Evolutionary conservation across 805 yeast species (phyloP).

Genomic region (Wickerhamia fluorescens): DNA sequence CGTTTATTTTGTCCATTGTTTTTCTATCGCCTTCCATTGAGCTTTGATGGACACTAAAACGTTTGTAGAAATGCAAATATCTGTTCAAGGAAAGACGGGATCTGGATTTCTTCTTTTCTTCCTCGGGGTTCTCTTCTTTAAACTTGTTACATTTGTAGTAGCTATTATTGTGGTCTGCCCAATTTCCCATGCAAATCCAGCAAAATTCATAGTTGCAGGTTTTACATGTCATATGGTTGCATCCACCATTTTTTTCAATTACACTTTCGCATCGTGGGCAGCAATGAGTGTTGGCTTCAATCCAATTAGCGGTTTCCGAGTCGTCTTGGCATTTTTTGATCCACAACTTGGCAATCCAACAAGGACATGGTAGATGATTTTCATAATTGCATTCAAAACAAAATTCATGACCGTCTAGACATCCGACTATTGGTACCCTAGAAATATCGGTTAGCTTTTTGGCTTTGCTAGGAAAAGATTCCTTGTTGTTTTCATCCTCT

Average conservation of each 20-base stretch:
- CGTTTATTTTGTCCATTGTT: slow-evolving; percentile 56
- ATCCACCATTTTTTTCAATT: slow-evolving; percentile 93
- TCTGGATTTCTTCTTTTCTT: slow-evolving; percentile 33
- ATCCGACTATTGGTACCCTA: slow-evolving; percentile 60
- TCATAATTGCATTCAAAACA: slow-evolving; percentile 73
- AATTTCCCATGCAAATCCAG: slow-evolving; percentile 81
- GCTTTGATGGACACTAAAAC: slow-evolving; percentile 68
- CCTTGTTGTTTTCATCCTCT: slow-evolving; percentile 14
- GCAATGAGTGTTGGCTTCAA: slow-evolving; percentile 70
- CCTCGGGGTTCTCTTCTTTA: slow-evolving; percentile 24
- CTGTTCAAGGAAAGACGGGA: slow-evolving; percentile 48
- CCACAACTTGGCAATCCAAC: slow-evolving; percentile 66
- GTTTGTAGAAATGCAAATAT: slow-evolving; percentile 68
- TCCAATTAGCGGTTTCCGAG: slow-evolving; percentile 84
- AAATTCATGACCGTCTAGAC: slow-evolving; percentile 61
- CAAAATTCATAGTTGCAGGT: slow-evolving; percentile 78
- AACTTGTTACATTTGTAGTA: slow-evolving; percentile 64
- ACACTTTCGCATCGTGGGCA: slow-evolving; percentile 78
- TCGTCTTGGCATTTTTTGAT: slow-evolving; percentile 74
- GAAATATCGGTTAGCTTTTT: slow-evolving; percentile 7
- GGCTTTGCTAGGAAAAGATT: slow-evolving; percentile 2
- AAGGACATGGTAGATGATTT: slow-evolving; percentile 82
- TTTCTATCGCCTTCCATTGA: slow-evolving; percentile 68
- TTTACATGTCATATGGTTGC: slow-evolving; percentile 91
- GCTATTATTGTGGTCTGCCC: slow-evolving; percentile 62